Base-by-base conservation (phyloP, 2,329 filamentous ascomycete genomes). In the Sporothrix globosa region DNA sequence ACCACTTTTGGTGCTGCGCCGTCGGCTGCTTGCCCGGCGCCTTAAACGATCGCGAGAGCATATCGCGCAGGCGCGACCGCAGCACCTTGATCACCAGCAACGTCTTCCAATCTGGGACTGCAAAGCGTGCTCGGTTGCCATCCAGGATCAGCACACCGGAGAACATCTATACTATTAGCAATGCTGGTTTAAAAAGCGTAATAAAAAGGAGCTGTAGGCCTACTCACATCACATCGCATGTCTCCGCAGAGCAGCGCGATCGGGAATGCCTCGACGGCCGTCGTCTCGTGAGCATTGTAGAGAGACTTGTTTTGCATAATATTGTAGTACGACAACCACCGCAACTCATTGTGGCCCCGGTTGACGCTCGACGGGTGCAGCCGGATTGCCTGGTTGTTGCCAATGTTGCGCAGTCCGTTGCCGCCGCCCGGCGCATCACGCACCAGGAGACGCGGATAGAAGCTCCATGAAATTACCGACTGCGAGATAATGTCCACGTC, bases 291-390 rank as follows among this genome's bases (percentile, higher is more conserved):
- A 0, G 96, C 96, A 74, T 97, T 96, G 74, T 95, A 92, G 76
- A 91, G 90, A 90, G 92, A 82, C 83, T 90, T 93, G 2, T 91
- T 91, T 79, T 97, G 94, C 92, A 98, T 97, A 74, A 98, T 97
- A 78, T 97, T 92, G 81, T 98, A 98, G 79, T 97, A 99, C 0
- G 92, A 96, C 58, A 99, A 82, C 89, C 92, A 98, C 76, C 89
- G 90, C 52, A 93, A 82, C 53, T 89, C 87, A 61, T 84, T 82
- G 72, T 83, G 83, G 9, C 84, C 86, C 77, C 93, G 93, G 79
- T 98, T 98, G 74, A 99, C 92, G 0, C 93, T 97, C 0, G 91
- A 92, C 0, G 93, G 92, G 75, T 97, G 93, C 24, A 99, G 83
- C 70, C 89, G 93, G 75, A 99, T 93, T 58, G 88, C 87, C 79